Conservation (phyloP, 2,329 filamentous ascomycete species). For the Aspergillus latus region DNA sequence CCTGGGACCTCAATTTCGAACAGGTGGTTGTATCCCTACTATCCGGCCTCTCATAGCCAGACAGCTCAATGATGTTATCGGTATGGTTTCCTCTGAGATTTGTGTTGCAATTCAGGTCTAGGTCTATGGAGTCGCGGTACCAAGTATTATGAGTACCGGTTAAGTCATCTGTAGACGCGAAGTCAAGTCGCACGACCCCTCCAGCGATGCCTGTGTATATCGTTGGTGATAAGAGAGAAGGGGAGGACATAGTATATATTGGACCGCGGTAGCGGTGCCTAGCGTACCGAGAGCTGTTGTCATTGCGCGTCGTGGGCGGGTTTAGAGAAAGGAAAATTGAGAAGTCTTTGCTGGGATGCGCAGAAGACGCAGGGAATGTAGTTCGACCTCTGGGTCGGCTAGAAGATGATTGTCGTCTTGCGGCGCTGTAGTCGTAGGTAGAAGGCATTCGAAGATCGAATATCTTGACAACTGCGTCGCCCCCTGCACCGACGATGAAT, state of each 20-base stretch:
- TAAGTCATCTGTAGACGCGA: slow-evolving; percentile 46
- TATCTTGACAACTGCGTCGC: slow-evolving; percentile 60
- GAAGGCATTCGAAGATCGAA: slow-evolving; percentile 60
- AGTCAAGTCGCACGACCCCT: slow-evolving; percentile 45
- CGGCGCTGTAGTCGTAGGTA: slow-evolving; percentile 34
- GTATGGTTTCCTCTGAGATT: not conserved
- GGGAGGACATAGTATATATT: slow-evolving; percentile 47
- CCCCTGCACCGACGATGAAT: slow-evolving; percentile 57
- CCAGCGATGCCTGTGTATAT: slow-evolving; percentile 48
- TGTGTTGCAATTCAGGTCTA: slow-evolving; percentile 25
- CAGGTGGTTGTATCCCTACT: slow-evolving; percentile 31
- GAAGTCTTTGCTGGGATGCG: slow-evolving; percentile 35
- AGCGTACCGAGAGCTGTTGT: slow-evolving; percentile 9
- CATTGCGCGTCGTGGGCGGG: slow-evolving; percentile 17
- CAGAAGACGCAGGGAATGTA: not conserved
- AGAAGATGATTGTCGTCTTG: slow-evolving; percentile 16
- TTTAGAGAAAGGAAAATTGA: slow-evolving; percentile 45
- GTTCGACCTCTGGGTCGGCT: not conserved
- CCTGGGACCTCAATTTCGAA: slow-evolving; percentile 38
- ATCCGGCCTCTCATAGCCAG: slow-evolving; percentile 47
- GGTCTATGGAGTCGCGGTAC: slow-evolving; percentile 34
- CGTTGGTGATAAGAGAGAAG: slow-evolving; percentile 46
- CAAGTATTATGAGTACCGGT: slow-evolving; percentile 31
- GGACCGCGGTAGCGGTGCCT: slow-evolving; percentile 42
- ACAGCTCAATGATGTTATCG: slow-evolving; percentile 36